Percentiles rank a stretch among this genome's conserved stretches.
Evolutionary conservation across 306 rosid genomes (phyloP).

Genomic region (Phaseolus lunatus): DNA sequence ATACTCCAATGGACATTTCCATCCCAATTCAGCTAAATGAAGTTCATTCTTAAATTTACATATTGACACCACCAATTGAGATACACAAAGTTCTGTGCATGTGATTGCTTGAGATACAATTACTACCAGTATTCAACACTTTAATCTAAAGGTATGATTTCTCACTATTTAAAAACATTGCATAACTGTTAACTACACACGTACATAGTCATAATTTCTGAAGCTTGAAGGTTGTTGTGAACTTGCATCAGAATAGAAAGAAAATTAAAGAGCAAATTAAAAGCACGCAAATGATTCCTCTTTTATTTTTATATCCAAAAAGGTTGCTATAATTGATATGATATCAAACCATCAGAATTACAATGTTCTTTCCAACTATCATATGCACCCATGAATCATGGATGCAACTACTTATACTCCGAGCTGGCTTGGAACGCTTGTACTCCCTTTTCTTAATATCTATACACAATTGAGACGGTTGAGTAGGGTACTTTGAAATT

Average conservation of each 20-base stretch:
- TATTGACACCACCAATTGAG: background rate
- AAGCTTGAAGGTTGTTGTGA: slow-evolving; percentile 5
- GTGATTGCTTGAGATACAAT: slow-evolving; percentile 13
- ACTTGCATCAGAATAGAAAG: slow-evolving; percentile 9
- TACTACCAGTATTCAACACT: slow-evolving; percentile 12
- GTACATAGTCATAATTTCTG: slow-evolving; percentile 13
- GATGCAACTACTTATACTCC: background rate
- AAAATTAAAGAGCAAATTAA: background rate
- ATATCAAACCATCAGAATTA: slow-evolving; percentile 19
- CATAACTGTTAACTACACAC: background rate
- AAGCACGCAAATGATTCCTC: background rate
- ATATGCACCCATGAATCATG: background rate
- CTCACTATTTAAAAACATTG: background rate
- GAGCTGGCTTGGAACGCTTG: slow-evolving; percentile 6
- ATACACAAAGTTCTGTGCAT: background rate
- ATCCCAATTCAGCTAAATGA: background rate
- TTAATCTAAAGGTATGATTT: background rate
- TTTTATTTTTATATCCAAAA: background rate
- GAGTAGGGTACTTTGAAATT: background rate
- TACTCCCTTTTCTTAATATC: background rate
- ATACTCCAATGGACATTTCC: background rate
- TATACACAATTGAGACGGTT: background rate
- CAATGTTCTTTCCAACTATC: slow-evolving; percentile 12
- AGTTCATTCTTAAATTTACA: too few relatives aligned
- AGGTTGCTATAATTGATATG: background rate